Evolutionary conservation across 2,329 filamentous ascomycete genomes (phyloP), one percentile per base, ranked within the genome.

Genomic region (Nemania abortiva): DNA sequence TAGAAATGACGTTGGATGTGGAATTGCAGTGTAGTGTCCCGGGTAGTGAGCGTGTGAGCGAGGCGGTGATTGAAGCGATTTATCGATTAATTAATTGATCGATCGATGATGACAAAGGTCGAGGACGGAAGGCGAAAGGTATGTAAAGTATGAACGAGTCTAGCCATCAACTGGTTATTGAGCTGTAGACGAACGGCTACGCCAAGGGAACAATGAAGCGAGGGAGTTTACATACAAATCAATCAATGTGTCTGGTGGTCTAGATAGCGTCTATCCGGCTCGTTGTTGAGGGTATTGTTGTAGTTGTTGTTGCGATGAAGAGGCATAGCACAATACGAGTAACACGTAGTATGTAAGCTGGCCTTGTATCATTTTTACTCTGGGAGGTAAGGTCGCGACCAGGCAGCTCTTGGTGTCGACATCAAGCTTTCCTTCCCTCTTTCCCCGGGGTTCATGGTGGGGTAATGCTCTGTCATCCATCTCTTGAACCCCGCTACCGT

Each of bases 331-430:
- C 6, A 10, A 18, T 9, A 24, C 18, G 20, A 49, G n/a, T 13
- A 37, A 9, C 34, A 27, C 24, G 24, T 27, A 27, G 24, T 27
- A 27, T 27, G 24, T 37, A 37, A 37, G 11, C 34, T 37, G 34
- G 34, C 7, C 34, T 37, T 37, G 34, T 27, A 5, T 27, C 24
- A 5, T 27, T 27, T 27, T 27, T 27, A 27, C 24, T 27, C 2
- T 2, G 24, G 24, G 24, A 27, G 24, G 24, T 27, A 27, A 27
- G 34, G 34, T 39, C 11, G 52, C 52, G 50, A 45, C 64, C 59
- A 72, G 70, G 70, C 70, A 72, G 68, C 70, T 71, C 53, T 10
- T 34, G 54, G 37, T 63, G 63, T 59, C 66, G 68, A 70, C 70
- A 52, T 72, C 68, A 69, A 72, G 57, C 52, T 63, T 34, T 15